Evolutionary conservation across 768 basidiomycete species (phyloP).

Genomic region (Termitomyces sp.): DNA sequence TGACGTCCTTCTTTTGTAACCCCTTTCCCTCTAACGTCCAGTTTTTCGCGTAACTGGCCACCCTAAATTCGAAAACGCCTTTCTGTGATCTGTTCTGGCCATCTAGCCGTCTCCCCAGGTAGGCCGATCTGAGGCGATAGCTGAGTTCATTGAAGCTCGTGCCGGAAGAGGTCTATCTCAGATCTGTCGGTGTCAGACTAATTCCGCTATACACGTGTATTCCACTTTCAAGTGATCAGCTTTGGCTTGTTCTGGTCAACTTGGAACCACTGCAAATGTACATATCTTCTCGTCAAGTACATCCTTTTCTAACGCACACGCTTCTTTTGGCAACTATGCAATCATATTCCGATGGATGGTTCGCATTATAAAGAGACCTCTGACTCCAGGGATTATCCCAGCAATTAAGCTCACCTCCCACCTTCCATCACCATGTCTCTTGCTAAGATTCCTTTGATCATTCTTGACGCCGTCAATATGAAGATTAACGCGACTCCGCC

Average conservation of each 20-base stretch:
- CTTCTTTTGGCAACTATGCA: conserved; percentile 1
- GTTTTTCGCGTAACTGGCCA: background rate
- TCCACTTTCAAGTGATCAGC: background rate
- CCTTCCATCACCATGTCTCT: conserved; percentile 15
- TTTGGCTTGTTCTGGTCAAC: background rate
- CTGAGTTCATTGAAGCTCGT: conserved; percentile 4
- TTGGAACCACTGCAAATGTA: background rate
- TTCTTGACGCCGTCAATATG: conserved; percentile 30
- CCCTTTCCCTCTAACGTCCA: background rate
- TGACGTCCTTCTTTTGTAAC: background rate
- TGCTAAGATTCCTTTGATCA: conserved; percentile 28
- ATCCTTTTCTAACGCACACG: conserved; percentile 3
- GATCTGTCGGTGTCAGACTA: conserved; percentile 14
- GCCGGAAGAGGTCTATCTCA: conserved; percentile 5
- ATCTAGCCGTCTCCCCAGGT: background rate
- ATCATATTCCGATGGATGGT: conserved; percentile 2
- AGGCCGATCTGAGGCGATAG: conserved; percentile 1
- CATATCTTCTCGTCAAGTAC: background rate
- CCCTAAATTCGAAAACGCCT: background rate
- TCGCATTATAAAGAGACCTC: background rate
- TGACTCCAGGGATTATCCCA: background rate
- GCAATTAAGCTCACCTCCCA: background rate
- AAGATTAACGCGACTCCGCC: conserved; percentile 30
- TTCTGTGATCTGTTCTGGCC: background rate
- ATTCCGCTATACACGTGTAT: conserved; percentile 12